phyloP scores from a whole-genome alignment of 441 rosid species.

The Capsella rubella region DNA sequence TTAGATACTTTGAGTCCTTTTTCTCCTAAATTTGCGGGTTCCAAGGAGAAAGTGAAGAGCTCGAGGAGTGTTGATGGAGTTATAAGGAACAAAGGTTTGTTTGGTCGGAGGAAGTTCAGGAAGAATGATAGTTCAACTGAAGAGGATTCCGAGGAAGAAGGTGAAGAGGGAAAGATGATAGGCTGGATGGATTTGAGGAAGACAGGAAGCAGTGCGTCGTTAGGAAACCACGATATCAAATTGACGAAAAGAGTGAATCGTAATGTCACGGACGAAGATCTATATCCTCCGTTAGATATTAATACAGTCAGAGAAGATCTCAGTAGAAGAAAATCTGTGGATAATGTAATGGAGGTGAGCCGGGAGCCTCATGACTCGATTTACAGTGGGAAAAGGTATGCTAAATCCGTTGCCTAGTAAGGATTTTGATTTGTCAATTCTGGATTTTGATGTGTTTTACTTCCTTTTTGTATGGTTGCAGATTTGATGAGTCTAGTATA shows the following conservation, averaged over 20 bases:
- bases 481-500: constrained; percentile 56
- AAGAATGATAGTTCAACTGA: constrained; percentile 74
- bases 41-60: constrained; percentile 40
- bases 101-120: constrained; percentile 53
- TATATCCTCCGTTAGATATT: constrained; percentile 62
- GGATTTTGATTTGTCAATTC: constrained; percentile 16
- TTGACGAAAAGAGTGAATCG: constrained; percentile 68
- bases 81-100: constrained; percentile 44
- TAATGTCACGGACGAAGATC: constrained; percentile 60
- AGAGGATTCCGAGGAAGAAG: constrained; percentile 62
- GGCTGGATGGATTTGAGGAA: constrained; percentile 56
- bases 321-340: constrained; percentile 52
- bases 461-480: constrained; percentile 34
- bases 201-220: constrained; percentile 70
- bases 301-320: constrained; percentile 68
- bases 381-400: constrained; percentile 71
- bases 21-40: constrained; percentile 35
- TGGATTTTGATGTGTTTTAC: constrained; percentile 19
- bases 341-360: constrained; percentile 42
- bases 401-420: background rate
- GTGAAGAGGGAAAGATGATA: constrained; percentile 46
- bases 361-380: constrained; percentile 58
- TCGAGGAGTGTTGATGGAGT: constrained; percentile 39
- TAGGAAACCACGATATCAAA: constrained; percentile 79
- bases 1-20: constrained; percentile 42